Evolutionary conservation across 2,329 filamentous ascomycete genomes (phyloP).

Genomic region (Verticillium isaacii): DNA sequence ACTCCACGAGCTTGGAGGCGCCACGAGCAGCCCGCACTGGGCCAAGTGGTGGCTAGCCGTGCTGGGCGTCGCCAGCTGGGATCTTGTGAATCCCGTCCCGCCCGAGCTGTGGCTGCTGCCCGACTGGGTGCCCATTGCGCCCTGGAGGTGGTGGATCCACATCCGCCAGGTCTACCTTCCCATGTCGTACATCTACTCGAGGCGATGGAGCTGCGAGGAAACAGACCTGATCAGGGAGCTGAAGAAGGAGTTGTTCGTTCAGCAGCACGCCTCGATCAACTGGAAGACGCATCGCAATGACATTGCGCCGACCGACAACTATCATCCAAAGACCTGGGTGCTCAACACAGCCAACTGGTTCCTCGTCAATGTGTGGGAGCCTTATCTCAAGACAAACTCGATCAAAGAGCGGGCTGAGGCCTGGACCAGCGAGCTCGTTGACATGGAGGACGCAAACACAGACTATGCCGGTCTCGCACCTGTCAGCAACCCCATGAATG

Average conservation of each 20-base stretch:
- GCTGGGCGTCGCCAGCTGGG: slow-evolving; percentile 80
- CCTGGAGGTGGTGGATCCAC: slow-evolving; percentile 97
- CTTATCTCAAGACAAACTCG: slow-evolving; percentile 63
- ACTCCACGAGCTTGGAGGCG: slow-evolving; percentile 81
- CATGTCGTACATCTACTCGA: slow-evolving; percentile 88
- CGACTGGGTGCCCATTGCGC: slow-evolving; percentile 84
- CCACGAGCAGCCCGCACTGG: slow-evolving; percentile 84
- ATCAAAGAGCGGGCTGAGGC: slow-evolving; percentile 70
- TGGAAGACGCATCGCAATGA: slow-evolving; percentile 77
- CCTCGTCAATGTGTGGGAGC: slow-evolving; percentile 74
- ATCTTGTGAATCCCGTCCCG: slow-evolving; percentile 89
- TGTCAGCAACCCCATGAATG: slow-evolving; percentile 87
- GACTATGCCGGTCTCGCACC: slow-evolving; percentile 82
- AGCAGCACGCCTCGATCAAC: slow-evolving; percentile 72
- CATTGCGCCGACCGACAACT: slow-evolving; percentile 78
- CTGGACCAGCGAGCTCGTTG: slow-evolving; percentile 77
- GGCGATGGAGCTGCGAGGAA: slow-evolving; percentile 70
- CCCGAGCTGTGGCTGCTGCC: slow-evolving; percentile 91
- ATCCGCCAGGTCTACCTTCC: slow-evolving; percentile 94
- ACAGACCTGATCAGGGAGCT: slow-evolving; percentile 70
- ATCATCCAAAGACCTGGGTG: slow-evolving; percentile 85
- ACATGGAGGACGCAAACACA: slow-evolving; percentile 91
- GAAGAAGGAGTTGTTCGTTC: slow-evolving; percentile 75
- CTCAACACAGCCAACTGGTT: slow-evolving; percentile 76
- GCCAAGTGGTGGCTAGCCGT: slow-evolving; percentile 93